These are phyloP conservation scores for Lepidium campestre DNA, from an alignment of 441 rosid species.

Conservation along the genomic window DNA sequence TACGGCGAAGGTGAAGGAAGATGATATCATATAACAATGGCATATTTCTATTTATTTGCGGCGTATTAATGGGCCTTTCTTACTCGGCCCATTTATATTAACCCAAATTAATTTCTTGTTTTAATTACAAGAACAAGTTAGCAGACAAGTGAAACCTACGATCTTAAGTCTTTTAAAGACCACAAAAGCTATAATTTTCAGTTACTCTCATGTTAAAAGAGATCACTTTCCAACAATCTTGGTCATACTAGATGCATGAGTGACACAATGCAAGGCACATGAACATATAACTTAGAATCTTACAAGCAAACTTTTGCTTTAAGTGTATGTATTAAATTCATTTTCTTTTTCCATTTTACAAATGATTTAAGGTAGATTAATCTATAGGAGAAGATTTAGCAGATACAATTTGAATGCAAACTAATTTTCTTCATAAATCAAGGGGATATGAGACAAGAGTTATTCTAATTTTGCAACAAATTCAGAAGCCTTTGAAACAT, in stretches of 20 bases:
- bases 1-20: constrained; percentile 4
- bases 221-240: background rate
- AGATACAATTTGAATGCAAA: background rate
- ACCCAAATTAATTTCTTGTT: background rate
- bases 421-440: background rate
- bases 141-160: background rate
- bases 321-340: background rate
- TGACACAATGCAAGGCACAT: constrained; percentile 8
- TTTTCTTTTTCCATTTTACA: background rate
- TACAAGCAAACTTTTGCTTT: constrained; percentile 2
- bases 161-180: background rate
- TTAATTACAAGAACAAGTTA: background rate
- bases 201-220: background rate
- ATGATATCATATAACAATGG: background rate
- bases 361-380: background rate
- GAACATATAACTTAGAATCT: background rate
- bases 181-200: background rate
- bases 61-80: background rate
- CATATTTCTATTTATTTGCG: background rate
- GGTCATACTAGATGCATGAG: constrained; percentile 21
- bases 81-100: constrained; percentile 1
- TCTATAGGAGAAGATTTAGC: background rate
- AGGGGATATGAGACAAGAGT: background rate
- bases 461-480: background rate
- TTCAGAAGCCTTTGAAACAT: background rate